Conservation (phyloP, 2,329 filamentous ascomycete genomes). For the Claviceps quebecensis region DNA sequence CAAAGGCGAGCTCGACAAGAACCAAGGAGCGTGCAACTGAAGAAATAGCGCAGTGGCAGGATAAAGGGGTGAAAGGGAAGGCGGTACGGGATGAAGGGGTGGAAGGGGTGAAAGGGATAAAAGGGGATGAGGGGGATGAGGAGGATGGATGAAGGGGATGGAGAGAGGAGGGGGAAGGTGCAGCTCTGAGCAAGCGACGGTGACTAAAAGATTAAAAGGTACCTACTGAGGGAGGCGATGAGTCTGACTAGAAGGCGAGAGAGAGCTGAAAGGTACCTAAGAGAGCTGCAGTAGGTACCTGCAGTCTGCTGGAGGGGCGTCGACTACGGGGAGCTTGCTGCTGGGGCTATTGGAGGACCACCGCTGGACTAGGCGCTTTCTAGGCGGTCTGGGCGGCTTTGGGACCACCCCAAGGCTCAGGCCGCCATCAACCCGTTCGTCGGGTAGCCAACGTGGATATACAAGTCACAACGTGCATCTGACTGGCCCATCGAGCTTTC, state of each 20-base stretch:
- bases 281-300: too few species aligned
- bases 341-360: too few species aligned
- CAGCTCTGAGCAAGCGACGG: conserved; percentile 19
- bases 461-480: too few species aligned
- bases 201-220: conserved; percentile 12
- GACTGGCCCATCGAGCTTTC: too few species aligned
- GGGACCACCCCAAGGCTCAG: neutral
- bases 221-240: conserved; percentile 3
- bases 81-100: conserved; percentile 31
- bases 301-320: too few species aligned
- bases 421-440: neutral
- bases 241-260: too few species aligned
- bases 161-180: conserved; percentile 14
- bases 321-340: too few species aligned
- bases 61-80: conserved; percentile 27
- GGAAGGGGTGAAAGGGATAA: neutral
- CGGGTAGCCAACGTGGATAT: too few species aligned
- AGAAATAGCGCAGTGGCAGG: conserved; percentile 15
- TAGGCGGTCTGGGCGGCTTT: neutral
- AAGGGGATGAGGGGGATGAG: conserved; percentile 9
- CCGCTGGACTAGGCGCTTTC: too few species aligned
- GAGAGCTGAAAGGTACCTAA: too few species aligned
- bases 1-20: conserved; percentile 16
- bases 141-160: conserved; percentile 26
- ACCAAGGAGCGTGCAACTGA: conserved; percentile 25